Base-by-base conservation (phyloP, 176 grass and related monocot species). In the Neostapfia colusana region DNA sequence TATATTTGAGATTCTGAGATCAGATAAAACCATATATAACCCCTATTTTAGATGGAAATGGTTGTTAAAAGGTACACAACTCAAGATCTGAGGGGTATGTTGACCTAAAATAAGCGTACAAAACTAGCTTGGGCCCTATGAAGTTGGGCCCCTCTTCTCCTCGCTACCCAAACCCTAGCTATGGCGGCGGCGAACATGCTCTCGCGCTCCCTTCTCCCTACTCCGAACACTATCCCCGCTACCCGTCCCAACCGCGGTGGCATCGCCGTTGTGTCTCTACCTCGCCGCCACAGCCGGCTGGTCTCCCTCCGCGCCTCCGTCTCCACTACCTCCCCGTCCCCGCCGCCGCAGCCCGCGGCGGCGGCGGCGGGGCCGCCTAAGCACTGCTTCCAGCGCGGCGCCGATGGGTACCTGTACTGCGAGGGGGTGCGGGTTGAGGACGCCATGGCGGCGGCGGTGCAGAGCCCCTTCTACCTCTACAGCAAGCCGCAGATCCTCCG, bases 391-490 rank as follows among this genome's bases (percentile, higher is more conserved):
- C 56, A 54, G 37, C 90, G 90, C 84, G 81, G 78, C 55, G 65
- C 65, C 12, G 91, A 94, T 37, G 91, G 91, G 2, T 73, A 89
- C 83, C 91, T 98, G 5, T 94, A 88, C 83, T 98, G 95, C 73
- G 95, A 98, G 79, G 86, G 65, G 49, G 63, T 98, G 26, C 76
- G 82, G 18, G 87, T 98, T 28, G 81, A 90, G 80, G 91, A 98
- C 55, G 70, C 85, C 73, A 98, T 98, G 84, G 87, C 69, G 40
- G 89, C 73, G 45, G 95, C 79, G 1, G 95, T 84, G 73, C 67
- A 91, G 71, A 98, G 84, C 79, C 95, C 95, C 72, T 98, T 94
- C 77, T 98, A 98, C 24, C 88, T 98, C 23, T 98, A 98, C 72
- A 98, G 91, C 87, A 98, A 90, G 89, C 89, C 83, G 10, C 95